Percentiles rank a stretch among this genome's conserved stretches.
Conservation (phyloP, 257 asterid species). For the Solanum verrucosum region DNA sequence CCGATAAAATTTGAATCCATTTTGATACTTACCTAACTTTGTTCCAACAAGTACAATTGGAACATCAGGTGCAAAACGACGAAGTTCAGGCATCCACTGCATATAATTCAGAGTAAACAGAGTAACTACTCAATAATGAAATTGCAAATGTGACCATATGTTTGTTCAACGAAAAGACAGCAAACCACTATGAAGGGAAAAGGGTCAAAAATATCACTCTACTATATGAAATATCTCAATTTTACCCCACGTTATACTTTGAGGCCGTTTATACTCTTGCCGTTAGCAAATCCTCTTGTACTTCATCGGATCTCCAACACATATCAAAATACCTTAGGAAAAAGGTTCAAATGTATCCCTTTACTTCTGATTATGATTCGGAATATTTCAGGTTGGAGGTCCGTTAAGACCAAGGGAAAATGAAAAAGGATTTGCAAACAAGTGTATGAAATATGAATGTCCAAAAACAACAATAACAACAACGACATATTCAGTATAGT, state of each 20-base stretch:
- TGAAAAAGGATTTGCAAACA: background rate
- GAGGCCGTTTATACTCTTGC: background rate
- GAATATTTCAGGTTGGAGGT: background rate
- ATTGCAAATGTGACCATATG: background rate
- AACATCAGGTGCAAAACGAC: conserved; percentile 92
- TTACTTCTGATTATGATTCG: background rate
- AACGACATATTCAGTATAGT: background rate
- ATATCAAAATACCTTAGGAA: background rate
- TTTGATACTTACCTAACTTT: conserved; percentile 50
- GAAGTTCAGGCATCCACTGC: conserved; percentile 99
- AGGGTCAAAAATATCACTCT: background rate
- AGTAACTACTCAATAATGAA: background rate
- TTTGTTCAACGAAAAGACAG: background rate
- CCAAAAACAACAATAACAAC: background rate
- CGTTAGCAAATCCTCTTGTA: background rate
- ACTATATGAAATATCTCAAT: background rate
- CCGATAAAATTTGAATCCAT: background rate
- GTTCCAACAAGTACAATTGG: conserved; percentile 95
- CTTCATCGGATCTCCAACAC: background rate
- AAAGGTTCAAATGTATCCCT: background rate
- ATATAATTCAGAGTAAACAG: background rate
- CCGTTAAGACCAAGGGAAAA: background rate
- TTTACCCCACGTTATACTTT: background rate
- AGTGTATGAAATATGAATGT: background rate
- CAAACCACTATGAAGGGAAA: background rate